Base-by-base conservation (phyloP, 495 filamentous ascomycete genomes). In the Aspergillus taichungensis region DNA sequence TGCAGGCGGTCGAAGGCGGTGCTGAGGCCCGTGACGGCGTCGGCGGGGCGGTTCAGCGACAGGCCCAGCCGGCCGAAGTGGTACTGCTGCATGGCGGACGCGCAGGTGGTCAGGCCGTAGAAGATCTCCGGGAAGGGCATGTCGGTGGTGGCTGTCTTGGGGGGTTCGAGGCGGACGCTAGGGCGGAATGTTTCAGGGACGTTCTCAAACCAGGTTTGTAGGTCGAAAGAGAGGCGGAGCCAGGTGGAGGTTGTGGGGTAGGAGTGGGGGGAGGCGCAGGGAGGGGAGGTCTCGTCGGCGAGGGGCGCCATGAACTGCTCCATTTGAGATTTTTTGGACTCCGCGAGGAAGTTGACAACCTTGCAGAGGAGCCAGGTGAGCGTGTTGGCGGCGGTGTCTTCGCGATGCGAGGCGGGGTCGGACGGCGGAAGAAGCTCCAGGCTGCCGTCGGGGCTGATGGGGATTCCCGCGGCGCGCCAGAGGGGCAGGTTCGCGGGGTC, bases 171-270 rank as follows among this genome's bases (percentile, higher is more conserved):
- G 0, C 62, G 55, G 3, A 71, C 46, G 42, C 64, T 65, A 8
- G 68, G 59, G 8, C 66, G 62, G 45, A 71, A 63, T 0, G 66
- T 66, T 40, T 71, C 68, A 0, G 68, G 68, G 0, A 71, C 53
- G 9, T 57, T 48, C 13, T 70, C 65, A n/a, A 68, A 58, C 68
- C 68, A 72, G 5, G 56, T 52, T 36, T 67, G 65, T 32, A 69
- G 58, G 32, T 67, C 65, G 24, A 69, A 63, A 10, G 47, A 64
- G 30, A 72, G 51, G 28, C 55, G 60, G 6, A 68, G 46, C 68
- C 68, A 72, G 7, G 61, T 54, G 10, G 56, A 53, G 18, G 63
- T 60, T 13, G 54, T 54, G 8, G 61, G 55, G 13, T 55, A 52
- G 4, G 48, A 44, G 13, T 30, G 31, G 9, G 45, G 38, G 14